These are phyloP conservation scores for Blastobotrys illinoisensis DNA, from an alignment of 1,139 yeast genomes.

Conservation along the genomic window DNA sequence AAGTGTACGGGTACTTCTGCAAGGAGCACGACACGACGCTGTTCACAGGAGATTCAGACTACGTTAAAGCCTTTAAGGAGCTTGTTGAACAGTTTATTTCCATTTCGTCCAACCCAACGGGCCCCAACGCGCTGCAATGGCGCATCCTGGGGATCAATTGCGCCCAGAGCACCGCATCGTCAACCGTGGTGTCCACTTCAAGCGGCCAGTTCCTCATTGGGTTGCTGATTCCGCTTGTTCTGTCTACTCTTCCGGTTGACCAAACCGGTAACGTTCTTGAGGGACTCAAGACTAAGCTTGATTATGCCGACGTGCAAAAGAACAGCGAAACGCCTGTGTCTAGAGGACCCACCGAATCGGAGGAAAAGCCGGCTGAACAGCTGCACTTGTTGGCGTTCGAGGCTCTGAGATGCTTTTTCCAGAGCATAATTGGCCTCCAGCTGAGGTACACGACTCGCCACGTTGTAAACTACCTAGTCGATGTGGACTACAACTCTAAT, in stretches of 20 bases:
- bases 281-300: constrained; percentile 9
- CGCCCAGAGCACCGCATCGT: constrained; percentile 40
- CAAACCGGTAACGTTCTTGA: constrained; percentile 12
- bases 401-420: constrained; percentile 36
- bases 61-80: constrained; percentile 46
- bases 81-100: constrained; percentile 31
- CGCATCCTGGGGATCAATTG: constrained; percentile 43
- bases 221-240: constrained; percentile 41
- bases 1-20: constrained; percentile 54
- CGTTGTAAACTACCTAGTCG: constrained; percentile 31
- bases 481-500: constrained; percentile 22
- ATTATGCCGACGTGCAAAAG: constrained; percentile 5
- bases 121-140: constrained; percentile 46
- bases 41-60: constrained; percentile 64
- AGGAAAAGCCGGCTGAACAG: constrained; percentile 9
- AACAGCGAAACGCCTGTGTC: constrained; percentile 2
- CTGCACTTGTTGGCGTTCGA: constrained; percentile 21
- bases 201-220: constrained; percentile 38
- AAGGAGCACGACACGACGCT: constrained; percentile 58
- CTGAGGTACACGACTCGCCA: constrained; percentile 34
- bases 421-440: constrained; percentile 34
- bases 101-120: constrained; percentile 17
- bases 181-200: constrained; percentile 41
- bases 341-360: background rate
- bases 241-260: constrained; percentile 23